Evolutionary conservation across 345 rosid genomes (phyloP).

Genomic region (Eucalyptus sp.): DNA sequence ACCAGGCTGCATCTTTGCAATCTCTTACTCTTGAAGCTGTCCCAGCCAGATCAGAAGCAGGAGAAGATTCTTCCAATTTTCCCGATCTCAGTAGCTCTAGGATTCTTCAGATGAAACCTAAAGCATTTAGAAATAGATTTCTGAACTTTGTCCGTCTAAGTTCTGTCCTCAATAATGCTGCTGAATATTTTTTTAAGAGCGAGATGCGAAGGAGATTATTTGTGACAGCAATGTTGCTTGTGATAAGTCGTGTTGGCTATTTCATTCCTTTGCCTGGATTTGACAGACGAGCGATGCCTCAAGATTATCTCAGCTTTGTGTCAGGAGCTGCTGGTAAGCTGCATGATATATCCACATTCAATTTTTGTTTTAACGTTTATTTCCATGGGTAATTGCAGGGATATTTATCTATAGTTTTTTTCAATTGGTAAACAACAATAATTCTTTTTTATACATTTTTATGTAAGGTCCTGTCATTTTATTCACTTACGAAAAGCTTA

Average conservation of each 20-base stretch:
- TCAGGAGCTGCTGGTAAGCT: slow-evolving; percentile 84
- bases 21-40: slow-evolving; percentile 17
- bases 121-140: slow-evolving; percentile 63
- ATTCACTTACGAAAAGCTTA: not conserved
- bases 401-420: not conserved
- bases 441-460: not conserved
- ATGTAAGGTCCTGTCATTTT: not conserved
- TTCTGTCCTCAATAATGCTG: slow-evolving; percentile 63
- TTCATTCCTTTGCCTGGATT: slow-evolving; percentile 91
- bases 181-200: slow-evolving; percentile 82
- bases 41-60: slow-evolving; percentile 19
- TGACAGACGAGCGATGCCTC: slow-evolving; percentile 75
- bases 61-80: not conserved
- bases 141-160: slow-evolving; percentile 56
- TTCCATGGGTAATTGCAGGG: not conserved
- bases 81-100: slow-evolving; percentile 7
- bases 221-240: slow-evolving; percentile 56
- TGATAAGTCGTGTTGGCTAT: slow-evolving; percentile 81
- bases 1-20: not conserved
- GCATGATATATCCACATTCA: not conserved
- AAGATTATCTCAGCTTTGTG: slow-evolving; percentile 83
- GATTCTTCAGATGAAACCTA: slow-evolving; percentile 14
- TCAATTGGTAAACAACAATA: not conserved
- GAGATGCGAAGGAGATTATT: slow-evolving; percentile 83
- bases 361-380: not conserved